Evolutionary conservation across 805 yeast species (phyloP).

Genomic region (Zygoascus ofunaensis): DNA sequence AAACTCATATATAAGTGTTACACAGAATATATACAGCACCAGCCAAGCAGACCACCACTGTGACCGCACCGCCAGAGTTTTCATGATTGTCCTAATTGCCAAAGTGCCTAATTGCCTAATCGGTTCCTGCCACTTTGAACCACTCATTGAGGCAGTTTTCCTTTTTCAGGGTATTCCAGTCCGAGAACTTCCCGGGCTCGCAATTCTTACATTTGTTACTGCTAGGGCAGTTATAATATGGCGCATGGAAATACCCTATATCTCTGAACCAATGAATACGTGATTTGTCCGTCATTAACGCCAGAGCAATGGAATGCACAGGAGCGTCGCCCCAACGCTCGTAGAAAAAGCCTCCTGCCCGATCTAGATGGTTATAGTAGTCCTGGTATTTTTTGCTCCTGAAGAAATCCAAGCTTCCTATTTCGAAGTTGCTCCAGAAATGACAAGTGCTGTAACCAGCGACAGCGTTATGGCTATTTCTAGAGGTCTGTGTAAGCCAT

Average conservation of each 20-base stretch:
- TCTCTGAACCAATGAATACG: constrained; percentile 82
- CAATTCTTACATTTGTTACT: constrained; percentile 50
- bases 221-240: constrained; percentile 73
- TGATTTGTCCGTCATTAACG: constrained; percentile 58
- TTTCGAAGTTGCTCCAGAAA: constrained; percentile 87
- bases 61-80: too few species aligned
- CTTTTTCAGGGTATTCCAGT: constrained; percentile 41
- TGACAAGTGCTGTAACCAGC: constrained; percentile 58
- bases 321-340: constrained; percentile 96
- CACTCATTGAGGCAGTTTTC: constrained; percentile 73
- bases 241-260: constrained; percentile 67
- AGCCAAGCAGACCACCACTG: too few species aligned
- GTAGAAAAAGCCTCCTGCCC: constrained; percentile 73
- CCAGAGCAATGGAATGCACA: constrained; percentile 70
- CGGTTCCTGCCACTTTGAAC: constrained; percentile 29
- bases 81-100: too few species aligned
- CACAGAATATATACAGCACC: too few species aligned
- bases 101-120: too few species aligned
- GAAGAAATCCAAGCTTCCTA: constrained; percentile 74
- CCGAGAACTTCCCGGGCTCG: constrained; percentile 44
- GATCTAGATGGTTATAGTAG: constrained; percentile 57
- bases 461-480: constrained; percentile 35
- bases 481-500: constrained; percentile 46
- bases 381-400: constrained; percentile 55
- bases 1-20: too few species aligned